These are phyloP conservation scores for Candida ipomoeae DNA, from an alignment of 805 yeast genomes.

Conservation along the genomic window DNA sequence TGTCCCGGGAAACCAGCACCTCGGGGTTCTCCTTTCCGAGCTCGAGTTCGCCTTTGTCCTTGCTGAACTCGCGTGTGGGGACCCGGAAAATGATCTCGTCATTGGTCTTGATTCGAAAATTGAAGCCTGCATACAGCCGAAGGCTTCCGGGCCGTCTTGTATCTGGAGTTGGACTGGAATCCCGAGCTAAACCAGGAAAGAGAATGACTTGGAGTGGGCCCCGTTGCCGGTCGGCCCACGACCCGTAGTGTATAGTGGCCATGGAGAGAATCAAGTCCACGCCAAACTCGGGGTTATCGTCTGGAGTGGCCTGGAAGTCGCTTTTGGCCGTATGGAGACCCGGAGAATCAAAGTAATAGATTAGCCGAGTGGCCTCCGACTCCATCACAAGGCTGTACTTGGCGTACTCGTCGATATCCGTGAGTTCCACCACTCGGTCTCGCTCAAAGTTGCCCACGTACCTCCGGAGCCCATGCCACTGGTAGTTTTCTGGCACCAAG, in stretches of 20 bases:
- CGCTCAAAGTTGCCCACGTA: conserved; percentile 46
- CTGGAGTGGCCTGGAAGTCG: neutral
- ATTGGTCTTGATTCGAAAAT: conserved; percentile 48
- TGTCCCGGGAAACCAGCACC: conserved; percentile 3
- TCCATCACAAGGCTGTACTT: conserved; percentile 67
- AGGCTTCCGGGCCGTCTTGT: conserved; percentile 39
- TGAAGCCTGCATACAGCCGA: conserved; percentile 57
- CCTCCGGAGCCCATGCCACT: conserved; percentile 77
- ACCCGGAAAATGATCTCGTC: conserved; percentile 69
- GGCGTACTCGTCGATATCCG: conserved; percentile 66
- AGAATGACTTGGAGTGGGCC: conserved; percentile 58
- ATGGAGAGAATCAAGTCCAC: conserved; percentile 53
- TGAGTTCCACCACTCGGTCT: conserved; percentile 30
- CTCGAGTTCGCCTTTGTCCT: conserved; percentile 44
- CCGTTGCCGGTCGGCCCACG: conserved; percentile 92
- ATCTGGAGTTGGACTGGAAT: conserved; percentile 35
- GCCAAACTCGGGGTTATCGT: conserved; percentile 41
- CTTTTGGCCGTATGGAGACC: conserved; percentile 36
- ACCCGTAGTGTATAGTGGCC: conserved; percentile 79
- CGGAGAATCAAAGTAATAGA: conserved; percentile 68
- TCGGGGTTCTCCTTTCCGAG: no score
- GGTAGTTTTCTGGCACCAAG: conserved; percentile 9
- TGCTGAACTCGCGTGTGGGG: conserved; percentile 82
- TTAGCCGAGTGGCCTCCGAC: conserved; percentile 49
- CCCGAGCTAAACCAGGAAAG: conserved; percentile 63